A percentile compares a stretch with the other conserved stretches of the same genome.
Evolutionary conservation across 495 filamentous ascomycete genomes (phyloP).

Genomic region (Tuber borchii): DNA sequence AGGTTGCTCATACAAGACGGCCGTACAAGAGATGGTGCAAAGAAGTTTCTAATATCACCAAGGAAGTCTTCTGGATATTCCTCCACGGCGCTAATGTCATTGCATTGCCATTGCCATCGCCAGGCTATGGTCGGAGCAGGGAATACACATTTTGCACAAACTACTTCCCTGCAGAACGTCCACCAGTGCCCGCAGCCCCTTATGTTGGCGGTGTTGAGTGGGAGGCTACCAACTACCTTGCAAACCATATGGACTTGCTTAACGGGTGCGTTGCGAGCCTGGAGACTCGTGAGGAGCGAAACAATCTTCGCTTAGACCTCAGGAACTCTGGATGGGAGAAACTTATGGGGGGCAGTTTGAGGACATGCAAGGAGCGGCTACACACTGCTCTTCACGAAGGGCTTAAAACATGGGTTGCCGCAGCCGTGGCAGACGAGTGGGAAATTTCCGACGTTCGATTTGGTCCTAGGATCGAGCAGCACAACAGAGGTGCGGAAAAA

Average conservation of each 20-base stretch:
- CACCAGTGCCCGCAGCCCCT: slow-evolving; percentile 87
- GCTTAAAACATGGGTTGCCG: slow-evolving; percentile 81
- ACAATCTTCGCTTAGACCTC: slow-evolving; percentile 67
- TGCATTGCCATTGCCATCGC: slow-evolving; percentile 34
- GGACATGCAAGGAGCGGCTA: slow-evolving; percentile 95
- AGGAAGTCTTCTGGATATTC: slow-evolving; percentile 99
- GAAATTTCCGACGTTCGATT: slow-evolving; percentile 44
- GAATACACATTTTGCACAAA: slow-evolving; percentile 53
- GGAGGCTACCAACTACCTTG: slow-evolving; percentile 95
- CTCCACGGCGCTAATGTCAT: slow-evolving; percentile 87
- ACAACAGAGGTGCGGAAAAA: slow-evolving; percentile 19
- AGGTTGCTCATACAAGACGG: slow-evolving; percentile 75
- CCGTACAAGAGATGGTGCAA: slow-evolving; percentile 92
- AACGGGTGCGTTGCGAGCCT: slow-evolving; percentile 86
- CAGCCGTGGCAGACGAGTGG: slow-evolving; percentile 83
- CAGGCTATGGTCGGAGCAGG: neutral
- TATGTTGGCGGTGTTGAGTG: slow-evolving; percentile 98
- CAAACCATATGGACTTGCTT: slow-evolving; percentile 82
- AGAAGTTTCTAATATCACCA: slow-evolving; percentile 83
- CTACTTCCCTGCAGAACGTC: slow-evolving; percentile 80
- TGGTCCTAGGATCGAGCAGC: slow-evolving; percentile 34
- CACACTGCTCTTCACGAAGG: slow-evolving; percentile 80
- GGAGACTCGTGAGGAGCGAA: slow-evolving; percentile 64
- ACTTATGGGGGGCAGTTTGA: slow-evolving; percentile 70
- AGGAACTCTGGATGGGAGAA: slow-evolving; percentile 86